These are phyloP conservation scores for Hyphopichia homilentoma DNA, from an alignment of 805 yeast genomes.

Conservation along the genomic window DNA sequence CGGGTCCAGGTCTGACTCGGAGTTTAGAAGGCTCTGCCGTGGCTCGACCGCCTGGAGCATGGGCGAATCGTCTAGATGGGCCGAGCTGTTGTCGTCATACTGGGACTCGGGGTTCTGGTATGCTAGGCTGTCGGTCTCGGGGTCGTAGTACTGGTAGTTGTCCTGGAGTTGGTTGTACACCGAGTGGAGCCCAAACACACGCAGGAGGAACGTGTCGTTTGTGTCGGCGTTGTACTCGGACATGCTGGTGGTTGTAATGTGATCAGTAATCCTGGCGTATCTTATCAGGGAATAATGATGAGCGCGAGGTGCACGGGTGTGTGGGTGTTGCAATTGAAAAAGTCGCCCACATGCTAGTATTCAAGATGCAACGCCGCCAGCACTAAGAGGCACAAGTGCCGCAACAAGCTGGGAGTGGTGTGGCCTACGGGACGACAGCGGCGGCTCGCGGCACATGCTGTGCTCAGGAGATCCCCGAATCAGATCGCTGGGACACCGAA, in stretches of 20 bases:
- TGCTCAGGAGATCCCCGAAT: no score
- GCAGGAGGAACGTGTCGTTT: constrained; percentile 56
- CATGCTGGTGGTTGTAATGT: constrained; percentile 5
- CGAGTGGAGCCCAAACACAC: constrained; percentile 57
- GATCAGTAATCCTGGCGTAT: no score
- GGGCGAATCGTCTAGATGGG: constrained; percentile 1
- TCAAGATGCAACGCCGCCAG: no score
- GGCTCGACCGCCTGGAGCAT: background rate
- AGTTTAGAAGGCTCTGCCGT: constrained; percentile 21
- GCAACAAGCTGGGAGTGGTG: no score
- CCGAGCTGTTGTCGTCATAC: constrained; percentile 2
- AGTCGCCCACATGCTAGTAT: no score
- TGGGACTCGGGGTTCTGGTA: background rate
- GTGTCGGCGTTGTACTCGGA: constrained; percentile 10
- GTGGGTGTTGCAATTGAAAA: no score
- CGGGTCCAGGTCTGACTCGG: constrained; percentile 33
- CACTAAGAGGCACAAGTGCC: no score
- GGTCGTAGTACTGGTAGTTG: constrained; percentile 36
- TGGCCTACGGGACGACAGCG: no score
- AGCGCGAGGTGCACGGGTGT: no score
- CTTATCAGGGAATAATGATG: no score
- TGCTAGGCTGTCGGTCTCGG: constrained; percentile 13
- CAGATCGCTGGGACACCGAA: no score
- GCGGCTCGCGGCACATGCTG: no score
- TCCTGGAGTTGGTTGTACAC: constrained; percentile 39